Evolutionary conservation across 352 stramenopile genomes (phyloP), one percentile per base, ranked within the genome.

Genomic region (Phytophthora sojae): DNA sequence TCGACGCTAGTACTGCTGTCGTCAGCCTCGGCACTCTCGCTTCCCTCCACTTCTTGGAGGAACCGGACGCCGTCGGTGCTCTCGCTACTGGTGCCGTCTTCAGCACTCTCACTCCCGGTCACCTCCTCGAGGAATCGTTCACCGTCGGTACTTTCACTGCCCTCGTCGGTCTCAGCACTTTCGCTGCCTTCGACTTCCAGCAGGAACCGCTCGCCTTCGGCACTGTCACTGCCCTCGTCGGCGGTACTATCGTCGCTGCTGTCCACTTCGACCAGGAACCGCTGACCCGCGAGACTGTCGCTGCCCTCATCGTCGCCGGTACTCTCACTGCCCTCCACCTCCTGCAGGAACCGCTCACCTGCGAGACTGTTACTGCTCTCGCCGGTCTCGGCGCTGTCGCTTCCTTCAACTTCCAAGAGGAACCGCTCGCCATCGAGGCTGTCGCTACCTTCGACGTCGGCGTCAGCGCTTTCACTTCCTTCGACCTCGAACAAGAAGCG

Each of bases 401-500:
- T 58, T 9, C n/a, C 59, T 26, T 53, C 42, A 6, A 30, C 26
- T 29, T 54, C 57, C 17, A 21, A 12, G 3, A 65, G 30, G 17
- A 65, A 57, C 4, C 59, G 59, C 9, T 65, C 47, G 15, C 32
- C 59, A 25, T 59, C 50, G 15, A 57, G 19, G 12, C 45, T 52
- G 14, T 60, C 54, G 6, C 32, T 59, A 4, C 30, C 53, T n/a
- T 58, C 52, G 11, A 11, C 29, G 37, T 42, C 37, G 4, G 39
- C 2, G 1, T 19, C 30, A 8, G 58, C 19, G 15, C 52, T 57
- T 23, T 63, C 42, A n/a, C 61, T 68, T 25, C 49, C 50, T 8
- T 67, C 60, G 7, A 60, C 6, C 50, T 59, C 60, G 17, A 60
- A 25, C 49, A 67, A 42, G 35, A 67, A 67, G 15, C 60, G 60